Conservation (phyloP, 2,329 filamentous ascomycete genomes). For the Lachnellula subtilissima region DNA sequence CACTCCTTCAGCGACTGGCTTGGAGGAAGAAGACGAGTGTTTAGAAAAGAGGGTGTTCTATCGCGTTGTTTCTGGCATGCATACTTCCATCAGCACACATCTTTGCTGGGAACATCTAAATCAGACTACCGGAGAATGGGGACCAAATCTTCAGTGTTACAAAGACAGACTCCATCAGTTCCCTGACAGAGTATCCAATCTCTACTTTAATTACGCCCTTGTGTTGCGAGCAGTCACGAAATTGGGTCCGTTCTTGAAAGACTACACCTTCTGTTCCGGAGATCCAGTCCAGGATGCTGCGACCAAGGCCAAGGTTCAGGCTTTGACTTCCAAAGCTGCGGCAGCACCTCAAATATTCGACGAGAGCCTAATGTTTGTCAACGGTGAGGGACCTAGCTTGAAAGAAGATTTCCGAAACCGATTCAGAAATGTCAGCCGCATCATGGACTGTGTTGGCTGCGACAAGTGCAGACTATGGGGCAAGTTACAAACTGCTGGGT, state of each 20-base stretch:
- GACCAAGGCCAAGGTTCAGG: constrained; percentile 78
- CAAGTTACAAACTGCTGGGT: constrained; percentile 91
- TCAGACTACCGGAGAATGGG: constrained; percentile 89
- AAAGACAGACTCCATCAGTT: constrained; percentile 74
- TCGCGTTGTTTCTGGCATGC: constrained; percentile 92
- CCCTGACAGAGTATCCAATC: constrained; percentile 89
- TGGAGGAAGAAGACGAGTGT: constrained; percentile 85
- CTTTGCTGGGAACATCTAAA: constrained; percentile 96
- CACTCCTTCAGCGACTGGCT: constrained; percentile 55
- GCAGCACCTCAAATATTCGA: constrained; percentile 81
- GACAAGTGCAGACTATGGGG: constrained; percentile 99
- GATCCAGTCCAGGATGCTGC: constrained; percentile 72
- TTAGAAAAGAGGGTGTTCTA: constrained; percentile 99
- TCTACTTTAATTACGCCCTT: constrained; percentile 99
- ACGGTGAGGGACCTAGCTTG: constrained; percentile 66
- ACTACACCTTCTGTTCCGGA: constrained; percentile 89
- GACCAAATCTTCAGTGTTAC: constrained; percentile 87
- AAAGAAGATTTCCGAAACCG: constrained; percentile 98
- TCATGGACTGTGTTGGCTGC: constrained; percentile 98
- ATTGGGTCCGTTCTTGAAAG: constrained; percentile 70
- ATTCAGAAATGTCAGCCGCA: constrained; percentile 90
- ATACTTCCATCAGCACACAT: constrained; percentile 94
- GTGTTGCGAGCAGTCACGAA: constrained; percentile 88
- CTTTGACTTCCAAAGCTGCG: constrained; percentile 66
- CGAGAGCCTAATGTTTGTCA: constrained; percentile 91